Conservation (phyloP, 2,329 filamentous ascomycete species). For the Calonectria honghensis region DNA sequence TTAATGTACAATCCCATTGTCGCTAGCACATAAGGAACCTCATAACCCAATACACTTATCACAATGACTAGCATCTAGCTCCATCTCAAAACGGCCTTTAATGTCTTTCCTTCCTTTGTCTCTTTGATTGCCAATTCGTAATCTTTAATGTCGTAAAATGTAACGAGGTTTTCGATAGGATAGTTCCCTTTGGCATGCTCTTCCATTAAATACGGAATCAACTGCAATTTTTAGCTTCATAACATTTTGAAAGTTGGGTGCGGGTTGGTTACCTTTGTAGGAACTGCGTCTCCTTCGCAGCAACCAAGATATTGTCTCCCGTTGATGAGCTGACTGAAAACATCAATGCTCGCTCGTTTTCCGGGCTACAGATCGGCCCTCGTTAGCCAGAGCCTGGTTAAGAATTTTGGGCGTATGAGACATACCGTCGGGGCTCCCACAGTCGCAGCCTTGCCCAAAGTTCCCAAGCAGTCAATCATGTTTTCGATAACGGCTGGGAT, state of each 20-base stretch:
- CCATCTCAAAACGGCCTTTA: slow-evolving; percentile 38
- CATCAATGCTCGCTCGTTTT: slow-evolving; percentile 31
- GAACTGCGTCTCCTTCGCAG: slow-evolving; percentile 35
- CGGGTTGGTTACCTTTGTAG: not conserved
- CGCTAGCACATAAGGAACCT: not conserved
- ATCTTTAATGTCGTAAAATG: slow-evolving; percentile 36
- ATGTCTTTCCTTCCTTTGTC: slow-evolving; percentile 31
- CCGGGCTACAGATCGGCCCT: slow-evolving; percentile 3
- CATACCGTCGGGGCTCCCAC: slow-evolving; percentile 37
- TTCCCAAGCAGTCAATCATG: slow-evolving; percentile 67
- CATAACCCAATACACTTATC: not conserved
- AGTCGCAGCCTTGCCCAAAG: slow-evolving; percentile 32
- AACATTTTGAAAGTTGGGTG: rapidly evolving
- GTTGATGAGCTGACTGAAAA: slow-evolving; percentile 30
- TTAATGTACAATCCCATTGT: not conserved
- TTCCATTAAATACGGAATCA: slow-evolving; percentile 33
- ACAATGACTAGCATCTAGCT: slow-evolving; percentile 51
- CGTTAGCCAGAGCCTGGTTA: not conserved
- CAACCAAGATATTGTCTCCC: slow-evolving; percentile 35
- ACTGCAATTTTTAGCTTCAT: not conserved
- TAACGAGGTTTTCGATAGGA: slow-evolving; percentile 29
- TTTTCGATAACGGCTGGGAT: slow-evolving; percentile 63
- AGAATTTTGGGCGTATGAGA: not conserved
- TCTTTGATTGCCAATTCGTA: slow-evolving; percentile 30
- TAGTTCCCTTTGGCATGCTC: slow-evolving; percentile 36